Percentiles rank a stretch among this genome's conserved stretches.
phyloP scores from a whole-genome alignment of 2,329 filamentous ascomycete genomes.

The Rosellinia necatrix region DNA sequence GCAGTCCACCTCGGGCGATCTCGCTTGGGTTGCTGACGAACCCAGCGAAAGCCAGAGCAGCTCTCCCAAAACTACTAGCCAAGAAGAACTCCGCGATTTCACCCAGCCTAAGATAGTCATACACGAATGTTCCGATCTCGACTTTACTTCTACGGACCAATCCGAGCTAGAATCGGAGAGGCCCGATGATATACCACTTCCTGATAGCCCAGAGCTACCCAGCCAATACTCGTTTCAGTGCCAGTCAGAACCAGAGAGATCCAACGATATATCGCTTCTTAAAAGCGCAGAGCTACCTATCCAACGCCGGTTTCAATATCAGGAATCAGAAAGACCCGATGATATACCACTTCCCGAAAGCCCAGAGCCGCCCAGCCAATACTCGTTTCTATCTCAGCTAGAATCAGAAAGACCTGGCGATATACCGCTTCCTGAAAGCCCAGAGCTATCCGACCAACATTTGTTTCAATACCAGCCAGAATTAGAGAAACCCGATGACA shows the following conservation, averaged over 20 bases:
- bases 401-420: not conserved
- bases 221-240: not conserved
- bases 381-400: too few relatives aligned
- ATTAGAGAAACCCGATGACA: not conserved
- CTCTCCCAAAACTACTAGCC: not conserved
- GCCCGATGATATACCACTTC: not conserved
- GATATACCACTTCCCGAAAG: too few relatives aligned
- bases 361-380: too few relatives aligned
- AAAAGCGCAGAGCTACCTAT: too few relatives aligned
- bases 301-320: too few relatives aligned
- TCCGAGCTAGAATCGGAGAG: not conserved
- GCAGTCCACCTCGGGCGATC: not conserved
- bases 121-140: not conserved
- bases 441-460: not conserved
- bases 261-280: too few relatives aligned
- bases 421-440: not conserved
- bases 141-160: not conserved
- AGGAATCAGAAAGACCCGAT: not conserved
- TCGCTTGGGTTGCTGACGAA: slow-evolving; percentile 1
- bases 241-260: too few relatives aligned
- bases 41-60: not conserved
- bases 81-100: not conserved
- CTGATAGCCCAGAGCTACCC: not conserved
- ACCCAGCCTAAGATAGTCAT: not conserved
- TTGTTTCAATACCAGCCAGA: too few relatives aligned